phyloP scores from a whole-genome alignment of 208 protist genomes.

The Naegleria fowleri region DNA sequence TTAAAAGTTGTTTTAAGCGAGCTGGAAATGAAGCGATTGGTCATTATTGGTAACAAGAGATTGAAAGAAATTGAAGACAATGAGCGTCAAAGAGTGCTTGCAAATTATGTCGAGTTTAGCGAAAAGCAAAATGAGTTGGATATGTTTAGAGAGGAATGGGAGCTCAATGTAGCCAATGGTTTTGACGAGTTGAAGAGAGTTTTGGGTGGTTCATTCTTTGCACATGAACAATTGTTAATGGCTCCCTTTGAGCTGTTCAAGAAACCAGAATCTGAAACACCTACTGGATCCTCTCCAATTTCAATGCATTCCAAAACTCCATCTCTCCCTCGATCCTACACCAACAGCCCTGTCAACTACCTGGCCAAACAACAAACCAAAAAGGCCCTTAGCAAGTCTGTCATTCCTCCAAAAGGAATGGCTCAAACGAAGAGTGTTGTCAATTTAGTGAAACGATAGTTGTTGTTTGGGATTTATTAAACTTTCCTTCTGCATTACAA shows the following conservation, averaged over 20 bases:
- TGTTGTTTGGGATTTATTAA: too few species aligned
- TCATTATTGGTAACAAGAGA: background rate
- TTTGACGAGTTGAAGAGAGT: background rate
- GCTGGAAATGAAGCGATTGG: conserved; percentile 4
- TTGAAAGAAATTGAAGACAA: background rate
- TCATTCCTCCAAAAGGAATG: too few species aligned
- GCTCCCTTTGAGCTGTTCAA: background rate
- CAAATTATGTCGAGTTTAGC: background rate
- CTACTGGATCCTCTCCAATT: background rate
- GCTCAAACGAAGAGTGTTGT: too few species aligned
- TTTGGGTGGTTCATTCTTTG: background rate
- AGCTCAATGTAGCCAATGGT: background rate
- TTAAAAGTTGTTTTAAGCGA: background rate
- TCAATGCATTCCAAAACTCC: background rate
- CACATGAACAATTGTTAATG: background rate
- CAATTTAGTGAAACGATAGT: too few species aligned
- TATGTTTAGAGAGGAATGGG: background rate
- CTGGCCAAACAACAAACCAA: too few species aligned
- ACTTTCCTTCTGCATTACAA: too few species aligned
- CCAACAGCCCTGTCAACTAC: background rate
- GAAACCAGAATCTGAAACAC: background rate
- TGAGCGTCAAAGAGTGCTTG: background rate
- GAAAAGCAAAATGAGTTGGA: background rate
- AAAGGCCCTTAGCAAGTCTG: too few species aligned
- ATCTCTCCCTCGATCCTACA: background rate